phyloP scores from a whole-genome alignment of 192 early-diverging fungal species.

The Mortierella claussenii region DNA sequence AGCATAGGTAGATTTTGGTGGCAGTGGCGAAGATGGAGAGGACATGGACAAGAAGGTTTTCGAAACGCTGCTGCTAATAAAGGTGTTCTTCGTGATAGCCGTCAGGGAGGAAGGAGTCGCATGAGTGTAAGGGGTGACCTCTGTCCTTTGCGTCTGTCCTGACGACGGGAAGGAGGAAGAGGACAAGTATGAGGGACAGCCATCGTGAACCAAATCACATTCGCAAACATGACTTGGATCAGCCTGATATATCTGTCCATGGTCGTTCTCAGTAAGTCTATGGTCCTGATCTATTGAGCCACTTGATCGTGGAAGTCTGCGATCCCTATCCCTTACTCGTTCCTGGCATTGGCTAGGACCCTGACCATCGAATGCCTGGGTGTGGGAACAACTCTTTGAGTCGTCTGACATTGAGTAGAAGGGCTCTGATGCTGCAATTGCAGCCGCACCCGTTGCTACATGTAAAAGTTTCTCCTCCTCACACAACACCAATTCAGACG shows the following conservation, averaged over 20 bases:
- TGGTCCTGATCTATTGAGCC: too few species aligned
- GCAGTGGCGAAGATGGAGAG: conserved; percentile 3
- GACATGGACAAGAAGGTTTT: conserved; percentile 27
- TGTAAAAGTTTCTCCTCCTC: not conserved
- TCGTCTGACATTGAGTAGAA: not conserved
- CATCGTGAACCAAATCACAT: conserved; percentile 9
- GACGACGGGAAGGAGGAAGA: too few species aligned
- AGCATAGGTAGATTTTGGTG: not conserved
- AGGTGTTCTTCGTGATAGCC: too few species aligned
- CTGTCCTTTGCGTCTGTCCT: not conserved
- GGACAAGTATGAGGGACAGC: too few species aligned
- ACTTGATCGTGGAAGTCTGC: not conserved
- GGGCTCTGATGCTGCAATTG: not conserved
- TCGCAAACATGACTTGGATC: not conserved
- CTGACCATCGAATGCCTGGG: not conserved
- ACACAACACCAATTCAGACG: not conserved
- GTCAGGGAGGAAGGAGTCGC: not conserved
- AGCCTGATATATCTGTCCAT: not conserved
- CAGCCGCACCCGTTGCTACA: not conserved
- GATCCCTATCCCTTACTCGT: conserved; percentile 5
- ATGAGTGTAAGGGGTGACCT: conserved; percentile 11
- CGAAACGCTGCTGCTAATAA: too few species aligned
- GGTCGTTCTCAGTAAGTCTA: conserved; percentile 1
- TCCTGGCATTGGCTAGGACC: not conserved
- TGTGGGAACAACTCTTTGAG: not conserved